phyloP scores from a whole-genome alignment of 2,329 filamentous ascomycete species.

The Camillea tinctor region DNA sequence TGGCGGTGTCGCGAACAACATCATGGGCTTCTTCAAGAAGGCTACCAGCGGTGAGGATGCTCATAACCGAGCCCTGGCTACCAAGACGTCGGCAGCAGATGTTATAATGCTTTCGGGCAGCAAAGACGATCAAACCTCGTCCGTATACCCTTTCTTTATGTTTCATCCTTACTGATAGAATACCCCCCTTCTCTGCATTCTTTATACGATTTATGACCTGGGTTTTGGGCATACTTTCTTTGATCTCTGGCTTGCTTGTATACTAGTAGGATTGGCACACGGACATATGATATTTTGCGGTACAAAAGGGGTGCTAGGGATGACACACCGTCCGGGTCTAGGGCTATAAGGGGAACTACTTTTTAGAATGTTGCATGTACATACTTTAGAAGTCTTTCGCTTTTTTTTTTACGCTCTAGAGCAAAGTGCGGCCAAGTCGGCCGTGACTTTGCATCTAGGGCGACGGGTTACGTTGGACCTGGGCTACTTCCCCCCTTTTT shows the following conservation, averaged over 20 bases:
- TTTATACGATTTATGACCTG: slow-evolving; percentile 4
- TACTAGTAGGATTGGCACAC: slow-evolving; percentile 1
- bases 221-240: background rate
- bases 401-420: slow-evolving; percentile 40
- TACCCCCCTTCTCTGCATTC: background rate
- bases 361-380: slow-evolving; percentile 19
- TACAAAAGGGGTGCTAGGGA: background rate
- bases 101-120: slow-evolving; percentile 98
- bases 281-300: background rate
- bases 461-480: slow-evolving; percentile 46
- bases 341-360: no score
- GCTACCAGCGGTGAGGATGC: slow-evolving; percentile 73
- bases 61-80: slow-evolving; percentile 77
- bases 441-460: slow-evolving; percentile 43
- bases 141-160: slow-evolving; percentile 41
- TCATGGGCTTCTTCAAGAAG: slow-evolving; percentile 86
- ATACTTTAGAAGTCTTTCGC: slow-evolving; percentile 22
- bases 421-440: slow-evolving; percentile 35
- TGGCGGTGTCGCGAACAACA: slow-evolving; percentile 72
- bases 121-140: slow-evolving; percentile 93
- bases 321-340: background rate
- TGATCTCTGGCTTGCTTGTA: slow-evolving; percentile 2
- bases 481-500: background rate
- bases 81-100: slow-evolving; percentile 91
- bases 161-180: slow-evolving; percentile 4